phyloP scores from a whole-genome alignment of 2,329 filamentous ascomycete genomes.

The Apiospora pterosperma region DNA sequence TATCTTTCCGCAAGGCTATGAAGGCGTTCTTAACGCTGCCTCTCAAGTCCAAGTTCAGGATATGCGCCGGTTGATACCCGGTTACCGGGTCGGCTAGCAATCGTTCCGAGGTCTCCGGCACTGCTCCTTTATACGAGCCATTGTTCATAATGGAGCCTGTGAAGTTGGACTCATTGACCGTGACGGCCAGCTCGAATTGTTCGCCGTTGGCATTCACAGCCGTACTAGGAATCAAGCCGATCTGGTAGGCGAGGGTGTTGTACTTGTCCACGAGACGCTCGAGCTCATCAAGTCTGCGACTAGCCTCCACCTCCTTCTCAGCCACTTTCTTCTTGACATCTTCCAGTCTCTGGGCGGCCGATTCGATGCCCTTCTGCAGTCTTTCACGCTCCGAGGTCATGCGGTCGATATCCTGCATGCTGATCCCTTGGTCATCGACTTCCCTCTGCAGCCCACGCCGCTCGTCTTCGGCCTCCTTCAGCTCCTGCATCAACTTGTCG shows the following conservation, averaged over 20 bases:
- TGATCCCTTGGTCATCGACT: constrained; percentile 91
- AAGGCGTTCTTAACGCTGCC: constrained; percentile 79
- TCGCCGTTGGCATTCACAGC: constrained; percentile 81
- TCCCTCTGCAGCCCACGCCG: constrained; percentile 74
- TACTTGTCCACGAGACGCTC: constrained; percentile 86
- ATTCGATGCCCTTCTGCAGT: constrained; percentile 83
- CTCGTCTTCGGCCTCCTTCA: constrained; percentile 80
- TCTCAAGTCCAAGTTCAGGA: constrained; percentile 85
- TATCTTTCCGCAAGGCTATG: constrained; percentile 76
- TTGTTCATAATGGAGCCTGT: constrained; percentile 57
- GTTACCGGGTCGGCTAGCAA: constrained; percentile 77
- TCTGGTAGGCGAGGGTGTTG: constrained; percentile 92
- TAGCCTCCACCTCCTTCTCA: constrained; percentile 86
- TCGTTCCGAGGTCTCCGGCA: constrained; percentile 59
- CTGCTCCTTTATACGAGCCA: constrained; percentile 34
- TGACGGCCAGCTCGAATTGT: constrained; percentile 81
- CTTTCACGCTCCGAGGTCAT: constrained; percentile 96
- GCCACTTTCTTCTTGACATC: constrained; percentile 79
- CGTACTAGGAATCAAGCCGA: constrained; percentile 80
- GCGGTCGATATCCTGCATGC: constrained; percentile 97
- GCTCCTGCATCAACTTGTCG: constrained; percentile 70
- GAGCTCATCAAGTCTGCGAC: constrained; percentile 83
- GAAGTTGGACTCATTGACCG: constrained; percentile 80
- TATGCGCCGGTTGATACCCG: constrained; percentile 85
- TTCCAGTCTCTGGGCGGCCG: constrained; percentile 71